Conservation (phyloP, 495 filamentous ascomycete genomes). For the Neurospora africana region DNA sequence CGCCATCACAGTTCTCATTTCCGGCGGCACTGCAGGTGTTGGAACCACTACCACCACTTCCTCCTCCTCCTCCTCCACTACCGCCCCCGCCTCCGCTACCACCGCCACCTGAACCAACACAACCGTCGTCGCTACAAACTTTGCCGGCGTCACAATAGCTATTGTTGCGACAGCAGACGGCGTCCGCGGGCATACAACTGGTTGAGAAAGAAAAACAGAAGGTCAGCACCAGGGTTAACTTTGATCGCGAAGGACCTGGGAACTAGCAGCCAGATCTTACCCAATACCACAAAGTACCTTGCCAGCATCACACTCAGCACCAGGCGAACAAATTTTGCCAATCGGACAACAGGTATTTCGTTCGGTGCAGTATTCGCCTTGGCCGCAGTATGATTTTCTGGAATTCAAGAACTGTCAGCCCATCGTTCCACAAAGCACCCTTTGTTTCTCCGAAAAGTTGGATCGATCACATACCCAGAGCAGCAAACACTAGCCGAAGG, state of each 20-base stretch:
- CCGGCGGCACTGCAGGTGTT: background rate
- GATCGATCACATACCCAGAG: background rate
- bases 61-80: background rate
- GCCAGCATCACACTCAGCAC: conserved; percentile 6
- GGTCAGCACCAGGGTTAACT: background rate
- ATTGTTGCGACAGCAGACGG: conserved; percentile 11
- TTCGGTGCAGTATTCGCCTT: conserved; percentile 12
- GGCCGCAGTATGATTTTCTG: conserved; percentile 8
- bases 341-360: conserved; percentile 11
- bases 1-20: background rate
- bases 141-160: conserved; percentile 14
- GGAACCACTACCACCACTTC: background rate
- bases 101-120: background rate
- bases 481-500: background rate
- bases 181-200: conserved; percentile 14
- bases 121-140: conserved; percentile 2
- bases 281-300: conserved; percentile 1
- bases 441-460: background rate
- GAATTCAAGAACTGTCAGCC: background rate
- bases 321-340: conserved; percentile 9
- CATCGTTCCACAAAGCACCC: background rate
- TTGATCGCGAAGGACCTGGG: no score
- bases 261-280: background rate
- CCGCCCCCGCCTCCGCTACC: background rate
- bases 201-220: background rate